These are phyloP conservation scores for Kwoniella dejecticola DNA, from an alignment of 768 basidiomycete species.

Conservation along the genomic window DNA sequence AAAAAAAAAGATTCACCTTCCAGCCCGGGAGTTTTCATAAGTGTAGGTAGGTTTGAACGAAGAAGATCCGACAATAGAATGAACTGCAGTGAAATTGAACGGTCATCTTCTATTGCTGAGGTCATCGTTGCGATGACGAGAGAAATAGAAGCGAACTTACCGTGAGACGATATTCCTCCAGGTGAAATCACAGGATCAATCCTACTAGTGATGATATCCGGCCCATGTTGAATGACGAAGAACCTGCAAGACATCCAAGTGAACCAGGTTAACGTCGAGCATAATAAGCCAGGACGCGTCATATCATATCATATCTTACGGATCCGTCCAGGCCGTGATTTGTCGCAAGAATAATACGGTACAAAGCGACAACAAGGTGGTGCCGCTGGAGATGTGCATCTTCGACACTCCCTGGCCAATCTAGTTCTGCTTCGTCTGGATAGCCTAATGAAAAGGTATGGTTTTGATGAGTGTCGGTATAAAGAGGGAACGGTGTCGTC, in stretches of 20 bases:
- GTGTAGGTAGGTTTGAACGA: slow-evolving; percentile 19
- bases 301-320: slow-evolving; percentile 7
- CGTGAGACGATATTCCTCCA: slow-evolving; percentile 18
- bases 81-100: slow-evolving; percentile 8
- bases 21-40: slow-evolving; percentile 17
- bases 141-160: slow-evolving; percentile 2
- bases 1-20: background rate
- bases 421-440: too few species aligned
- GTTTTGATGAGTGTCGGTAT: too few species aligned
- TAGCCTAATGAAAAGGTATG: too few species aligned
- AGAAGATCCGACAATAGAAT: slow-evolving; percentile 18
- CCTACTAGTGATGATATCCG: slow-evolving; percentile 16
- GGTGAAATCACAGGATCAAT: slow-evolving; percentile 25
- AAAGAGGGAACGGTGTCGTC: too few species aligned
- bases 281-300: background rate
- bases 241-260: too few species aligned
- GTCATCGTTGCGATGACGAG: too few species aligned
- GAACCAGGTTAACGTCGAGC: too few species aligned
- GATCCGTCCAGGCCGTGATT: slow-evolving; percentile 8
- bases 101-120: too few species aligned
- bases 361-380: background rate
- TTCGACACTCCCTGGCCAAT: too few species aligned
- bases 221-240: slow-evolving; percentile 18
- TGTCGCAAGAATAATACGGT: background rate
- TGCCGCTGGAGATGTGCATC: background rate